Conservation (phyloP, 179 eudicot species). For the Spergularia azorica region DNA sequence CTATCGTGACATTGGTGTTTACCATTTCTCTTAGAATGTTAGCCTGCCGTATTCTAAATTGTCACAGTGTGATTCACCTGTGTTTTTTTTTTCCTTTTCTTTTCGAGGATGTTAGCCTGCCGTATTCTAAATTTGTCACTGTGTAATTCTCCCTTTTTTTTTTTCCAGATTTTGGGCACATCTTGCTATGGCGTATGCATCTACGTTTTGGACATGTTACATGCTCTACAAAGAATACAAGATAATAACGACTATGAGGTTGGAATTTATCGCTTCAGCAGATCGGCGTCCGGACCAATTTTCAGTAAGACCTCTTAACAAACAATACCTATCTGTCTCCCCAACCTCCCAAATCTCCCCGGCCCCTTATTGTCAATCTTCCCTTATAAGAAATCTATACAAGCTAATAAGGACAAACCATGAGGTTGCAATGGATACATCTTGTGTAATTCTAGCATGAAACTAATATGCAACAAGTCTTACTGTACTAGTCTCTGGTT, state of each 20-base stretch:
- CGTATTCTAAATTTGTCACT: background rate
- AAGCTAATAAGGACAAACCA: constrained; percentile 1
- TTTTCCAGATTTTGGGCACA: constrained; percentile 80
- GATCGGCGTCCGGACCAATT: constrained; percentile 85
- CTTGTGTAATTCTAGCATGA: background rate
- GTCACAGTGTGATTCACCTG: background rate
- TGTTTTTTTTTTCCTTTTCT: background rate
- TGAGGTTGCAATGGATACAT: background rate
- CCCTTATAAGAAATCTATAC: background rate
- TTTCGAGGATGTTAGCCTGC: background rate
- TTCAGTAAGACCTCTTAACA: constrained; percentile 62
- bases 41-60: background rate
- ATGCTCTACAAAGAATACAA: constrained; percentile 73
- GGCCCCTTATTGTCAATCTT: background rate
- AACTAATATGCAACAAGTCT: too few species aligned
- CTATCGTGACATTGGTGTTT: too few species aligned
- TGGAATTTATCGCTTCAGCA: constrained; percentile 66
- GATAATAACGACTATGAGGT: constrained; percentile 63
- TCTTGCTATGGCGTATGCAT: constrained; percentile 65
- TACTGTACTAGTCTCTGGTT: background rate
- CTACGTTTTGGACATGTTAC: constrained; percentile 83
- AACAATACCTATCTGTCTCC: background rate
- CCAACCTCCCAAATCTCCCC: background rate
- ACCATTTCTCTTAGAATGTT: background rate
- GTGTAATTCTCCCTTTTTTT: constrained; percentile 1